Conservation (phyloP, 2,329 filamentous ascomycete species). For the Chrysosporium queenslandicum region DNA sequence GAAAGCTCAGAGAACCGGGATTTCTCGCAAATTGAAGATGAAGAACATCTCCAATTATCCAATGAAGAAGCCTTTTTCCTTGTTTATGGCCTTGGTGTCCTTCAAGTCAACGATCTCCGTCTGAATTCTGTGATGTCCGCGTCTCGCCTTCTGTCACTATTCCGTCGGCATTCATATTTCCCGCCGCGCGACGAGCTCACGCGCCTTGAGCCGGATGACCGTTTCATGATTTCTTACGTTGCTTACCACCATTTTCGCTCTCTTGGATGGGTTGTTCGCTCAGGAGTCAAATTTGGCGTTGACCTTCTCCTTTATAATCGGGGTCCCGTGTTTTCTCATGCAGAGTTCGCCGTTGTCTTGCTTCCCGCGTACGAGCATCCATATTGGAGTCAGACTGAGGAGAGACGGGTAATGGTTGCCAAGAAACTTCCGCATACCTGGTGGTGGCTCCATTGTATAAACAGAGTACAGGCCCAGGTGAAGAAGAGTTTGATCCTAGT, state of each 20-base stretch:
- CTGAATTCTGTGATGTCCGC: conserved; percentile 39
- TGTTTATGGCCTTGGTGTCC: conserved; percentile 64
- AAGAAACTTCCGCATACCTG: conserved; percentile 35
- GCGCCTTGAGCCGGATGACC: conserved; percentile 60
- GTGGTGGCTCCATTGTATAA: conserved; percentile 66
- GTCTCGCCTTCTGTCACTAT: conserved; percentile 53
- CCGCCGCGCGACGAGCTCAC: conserved; percentile 43
- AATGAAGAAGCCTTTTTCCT: conserved; percentile 90
- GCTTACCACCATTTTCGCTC: conserved; percentile 96
- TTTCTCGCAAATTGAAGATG: conserved; percentile 32
- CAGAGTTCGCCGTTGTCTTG: conserved; percentile 80
- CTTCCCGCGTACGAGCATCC: conserved; percentile 68
- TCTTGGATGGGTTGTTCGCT: conserved; percentile 84
- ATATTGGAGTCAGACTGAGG: conserved; percentile 53
- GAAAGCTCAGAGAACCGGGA: conserved; percentile 14
- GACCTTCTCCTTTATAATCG: conserved; percentile 92
- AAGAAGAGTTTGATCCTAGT: conserved; percentile 80
- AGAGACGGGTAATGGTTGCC: conserved; percentile 44
- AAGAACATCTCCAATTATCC: conserved; percentile 87
- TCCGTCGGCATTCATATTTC: conserved; percentile 60
- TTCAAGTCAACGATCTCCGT: conserved; percentile 46
- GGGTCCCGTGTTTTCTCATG: conserved; percentile 88
- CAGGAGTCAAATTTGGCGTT: conserved; percentile 87
- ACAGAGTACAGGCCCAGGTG: conserved; percentile 80
- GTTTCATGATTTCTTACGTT: conserved; percentile 75